Evolutionary conservation across 768 basidiomycete genomes (phyloP).

Genomic region (Ramaria sp.): DNA sequence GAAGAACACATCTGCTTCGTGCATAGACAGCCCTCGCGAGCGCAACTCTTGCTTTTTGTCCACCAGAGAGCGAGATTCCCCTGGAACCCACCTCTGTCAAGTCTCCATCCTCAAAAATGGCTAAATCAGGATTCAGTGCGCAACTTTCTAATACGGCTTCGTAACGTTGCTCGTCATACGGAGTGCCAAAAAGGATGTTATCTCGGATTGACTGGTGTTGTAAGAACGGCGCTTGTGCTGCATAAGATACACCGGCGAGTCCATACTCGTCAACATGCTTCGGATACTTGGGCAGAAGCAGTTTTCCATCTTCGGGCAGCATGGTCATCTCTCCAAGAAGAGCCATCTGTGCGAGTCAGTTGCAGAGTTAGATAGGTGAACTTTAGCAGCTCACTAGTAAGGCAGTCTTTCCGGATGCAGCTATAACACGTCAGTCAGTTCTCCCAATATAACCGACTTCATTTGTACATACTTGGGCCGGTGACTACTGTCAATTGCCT

Average conservation of each 20-base stretch:
- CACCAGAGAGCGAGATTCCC: conserved; percentile 19
- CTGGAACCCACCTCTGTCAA: conserved; percentile 13
- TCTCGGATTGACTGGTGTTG: conserved; percentile 40
- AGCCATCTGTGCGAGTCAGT: conserved; percentile 38
- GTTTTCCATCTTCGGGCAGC: conserved; percentile 31
- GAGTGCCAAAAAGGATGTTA: conserved; percentile 52
- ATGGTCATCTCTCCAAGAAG: conserved; percentile 64
- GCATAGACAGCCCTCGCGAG: conserved; percentile 21
- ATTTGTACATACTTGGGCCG: conserved; percentile 38
- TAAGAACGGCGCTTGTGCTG: conserved; percentile 40
- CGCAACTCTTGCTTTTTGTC: conserved; percentile 20
- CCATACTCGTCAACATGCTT: conserved; percentile 51
- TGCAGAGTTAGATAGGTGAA: neutral
- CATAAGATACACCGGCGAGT: conserved; percentile 39
- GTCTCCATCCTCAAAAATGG: conserved; percentile 33
- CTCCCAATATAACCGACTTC: neutral
- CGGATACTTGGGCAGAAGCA: conserved; percentile 59
- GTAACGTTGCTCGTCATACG: conserved; percentile 35
- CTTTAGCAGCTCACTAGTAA: conserved; percentile 38
- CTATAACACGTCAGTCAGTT: neutral
- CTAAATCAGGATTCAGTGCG: conserved; percentile 35
- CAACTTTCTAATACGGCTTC: conserved; percentile 33
- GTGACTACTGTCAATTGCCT: conserved; percentile 62
- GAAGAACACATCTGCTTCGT: conserved; percentile 14
- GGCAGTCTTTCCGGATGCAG: conserved; percentile 77